Base-by-base conservation (phyloP, 208 protist species). In the Leishmania gerbilli region DNA sequence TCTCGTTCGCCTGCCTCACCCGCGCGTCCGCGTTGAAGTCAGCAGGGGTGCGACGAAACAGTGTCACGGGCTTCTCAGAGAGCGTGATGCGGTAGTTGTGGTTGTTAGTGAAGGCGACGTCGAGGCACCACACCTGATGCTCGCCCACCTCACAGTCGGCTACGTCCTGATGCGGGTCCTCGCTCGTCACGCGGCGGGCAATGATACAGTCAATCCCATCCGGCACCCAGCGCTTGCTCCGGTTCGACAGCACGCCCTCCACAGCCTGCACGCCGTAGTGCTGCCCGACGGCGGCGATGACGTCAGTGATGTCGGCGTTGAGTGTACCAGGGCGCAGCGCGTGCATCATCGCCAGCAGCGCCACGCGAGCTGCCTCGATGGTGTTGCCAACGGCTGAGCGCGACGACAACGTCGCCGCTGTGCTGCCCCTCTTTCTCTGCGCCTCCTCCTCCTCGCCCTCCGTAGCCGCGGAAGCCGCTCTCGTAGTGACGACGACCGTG, bases 231-330 rank as follows among this genome's bases (percentile, higher is more conserved):
- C 98, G 95, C 88, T 99, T 99, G 31, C 98, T 93, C 79, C 99
- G 93, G 88, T 99, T 99, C 42, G 98, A 99, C 40, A 99, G 87
- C 19, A 99, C 99, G 56, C 99, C 99, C 77, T 99, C 97, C 3
- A 99, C 88, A 2, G 96, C 87, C 79, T 98, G 94, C 42, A 99
- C 97, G 19, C 89, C 82, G 88, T 95, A 99, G 72, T 90, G 79
- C 7, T 91, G 86, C 27, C 98, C 97, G 0, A 99, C 93, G 65
- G 98, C 89, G 13, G 96, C 85, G 74, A 99, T 94, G 58, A 95
- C 91, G 74, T 98, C 91, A 6, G 99, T 99, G 71, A 99, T 90
- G 74, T 99, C 95, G 21, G 83, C 89, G 84, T 98, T 99, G 47
- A 93, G 55, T 2, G 80, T 82, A 51, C 94, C 94, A 17, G 95